Percentiles rank a stretch among this genome's conserved stretches.
Conservation (phyloP, 768 basidiomycete species). For the Boletus fagicola region DNA sequence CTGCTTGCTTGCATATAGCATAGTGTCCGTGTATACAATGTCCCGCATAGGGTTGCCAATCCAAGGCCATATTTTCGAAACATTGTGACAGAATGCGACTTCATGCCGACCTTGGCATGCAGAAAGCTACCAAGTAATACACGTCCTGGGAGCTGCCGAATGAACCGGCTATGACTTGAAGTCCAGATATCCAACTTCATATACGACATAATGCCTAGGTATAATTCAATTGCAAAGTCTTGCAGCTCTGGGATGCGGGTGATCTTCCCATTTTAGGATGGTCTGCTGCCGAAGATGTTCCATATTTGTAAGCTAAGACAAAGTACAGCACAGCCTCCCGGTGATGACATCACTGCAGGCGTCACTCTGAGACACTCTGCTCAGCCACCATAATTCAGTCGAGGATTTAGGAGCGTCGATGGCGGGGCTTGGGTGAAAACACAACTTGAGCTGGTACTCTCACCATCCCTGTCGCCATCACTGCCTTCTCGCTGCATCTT, state of each 20-base stretch:
- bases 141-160: background rate
- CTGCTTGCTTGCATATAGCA: background rate
- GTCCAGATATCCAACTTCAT: too few species aligned
- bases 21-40: background rate
- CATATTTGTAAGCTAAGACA: background rate
- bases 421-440: too few species aligned
- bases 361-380: background rate
- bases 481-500: background rate
- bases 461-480: background rate
- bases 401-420: background rate
- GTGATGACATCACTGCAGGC: background rate
- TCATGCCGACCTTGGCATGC: background rate
- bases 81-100: background rate
- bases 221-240: too few species aligned
- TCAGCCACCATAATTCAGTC: slow-evolving; percentile 2
- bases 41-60: background rate
- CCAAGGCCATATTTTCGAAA: background rate
- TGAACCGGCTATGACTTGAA: background rate
- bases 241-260: too few species aligned
- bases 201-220: too few species aligned
- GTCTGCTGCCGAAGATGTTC: background rate
- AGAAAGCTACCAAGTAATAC: background rate
- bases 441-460: background rate
- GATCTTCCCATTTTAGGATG: background rate
- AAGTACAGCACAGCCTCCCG: background rate